Evolutionary conservation across 495 filamentous ascomycete species (phyloP).

Genomic region (Penicillium pancosmium): DNA sequence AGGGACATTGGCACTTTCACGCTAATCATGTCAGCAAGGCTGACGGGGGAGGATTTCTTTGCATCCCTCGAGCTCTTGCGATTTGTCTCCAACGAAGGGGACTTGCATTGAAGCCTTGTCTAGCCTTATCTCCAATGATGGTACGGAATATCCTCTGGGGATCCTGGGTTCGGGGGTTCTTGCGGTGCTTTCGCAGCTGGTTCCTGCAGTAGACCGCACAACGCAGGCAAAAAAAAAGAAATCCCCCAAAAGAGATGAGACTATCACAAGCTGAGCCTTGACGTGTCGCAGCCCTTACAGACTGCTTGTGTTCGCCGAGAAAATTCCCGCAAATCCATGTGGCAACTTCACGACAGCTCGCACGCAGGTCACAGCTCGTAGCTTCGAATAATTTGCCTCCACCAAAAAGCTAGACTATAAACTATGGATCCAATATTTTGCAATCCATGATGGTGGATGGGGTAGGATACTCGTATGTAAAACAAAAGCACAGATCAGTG

Average conservation of each 20-base stretch:
- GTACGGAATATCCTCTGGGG: neutral
- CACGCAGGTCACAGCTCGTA: neutral
- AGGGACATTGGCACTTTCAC: neutral
- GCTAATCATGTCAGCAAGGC: neutral
- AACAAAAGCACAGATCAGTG: conserved; percentile 6
- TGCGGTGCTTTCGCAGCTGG: conserved; percentile 33
- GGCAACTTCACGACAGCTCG: conserved; percentile 8
- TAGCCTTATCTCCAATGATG: conserved; percentile 13
- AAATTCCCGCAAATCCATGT: conserved; percentile 14
- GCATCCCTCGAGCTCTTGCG: neutral
- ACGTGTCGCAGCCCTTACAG: conserved; percentile 4
- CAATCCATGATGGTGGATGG: neutral
- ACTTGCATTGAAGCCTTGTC: conserved; percentile 2
- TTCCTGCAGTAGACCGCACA: conserved; percentile 51
- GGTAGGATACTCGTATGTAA: neutral
- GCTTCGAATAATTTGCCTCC: conserved; percentile 4
- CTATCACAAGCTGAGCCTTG: conserved; percentile 7
- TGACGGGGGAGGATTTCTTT: neutral
- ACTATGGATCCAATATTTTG: neutral
- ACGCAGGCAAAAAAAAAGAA: neutral
- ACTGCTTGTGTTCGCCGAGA: conserved; percentile 1
- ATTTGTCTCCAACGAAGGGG: neutral
- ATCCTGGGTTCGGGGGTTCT: conserved; percentile 14
- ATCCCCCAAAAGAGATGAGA: neutral
- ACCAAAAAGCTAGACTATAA: conserved; percentile 1